These are phyloP conservation scores for Gaeumannomyces sp. DNA, from an alignment of 2,329 filamentous ascomycete genomes.

Conservation along the genomic window DNA sequence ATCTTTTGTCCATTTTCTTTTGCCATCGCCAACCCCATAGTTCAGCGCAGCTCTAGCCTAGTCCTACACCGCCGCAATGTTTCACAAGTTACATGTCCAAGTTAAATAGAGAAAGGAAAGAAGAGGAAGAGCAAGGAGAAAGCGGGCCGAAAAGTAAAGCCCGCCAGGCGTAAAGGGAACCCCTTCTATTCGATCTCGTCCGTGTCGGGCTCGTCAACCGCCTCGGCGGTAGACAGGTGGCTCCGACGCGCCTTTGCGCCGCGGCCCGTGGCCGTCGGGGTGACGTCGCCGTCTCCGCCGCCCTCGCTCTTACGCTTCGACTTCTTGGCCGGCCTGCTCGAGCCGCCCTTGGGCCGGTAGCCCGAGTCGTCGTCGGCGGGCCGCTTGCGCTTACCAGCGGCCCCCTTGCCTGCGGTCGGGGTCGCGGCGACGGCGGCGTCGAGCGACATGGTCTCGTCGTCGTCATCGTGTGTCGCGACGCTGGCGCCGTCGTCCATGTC, in stretches of 20 bases:
- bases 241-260: conserved; percentile 28
- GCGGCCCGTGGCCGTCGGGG: conserved; percentile 21
- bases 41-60: background rate
- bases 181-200: conserved; percentile 3
- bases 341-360: conserved; percentile 53
- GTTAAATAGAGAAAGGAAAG: background rate
- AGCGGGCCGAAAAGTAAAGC: background rate
- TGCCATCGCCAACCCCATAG: background rate
- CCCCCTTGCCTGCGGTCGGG: conserved; percentile 18
- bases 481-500: conserved; percentile 22
- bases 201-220: conserved; percentile 21
- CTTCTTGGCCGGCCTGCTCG: conserved; percentile 47
- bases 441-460: conserved; percentile 16
- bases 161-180: background rate
- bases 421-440: conserved; percentile 18
- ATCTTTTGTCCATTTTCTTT: background rate
- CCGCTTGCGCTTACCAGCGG: conserved; percentile 45
- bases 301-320: conserved; percentile 51
- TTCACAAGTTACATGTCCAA: background rate
- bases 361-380: conserved; percentile 48
- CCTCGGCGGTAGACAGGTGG: conserved; percentile 11
- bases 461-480: conserved; percentile 11
- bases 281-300: conserved; percentile 20
- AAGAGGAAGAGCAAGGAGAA: background rate
- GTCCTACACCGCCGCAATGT: background rate